A percentile compares a stretch with the other conserved stretches of the same genome.
Evolutionary conservation across 768 basidiomycete genomes (phyloP).

Genomic region (Naematelia encephala): DNA sequence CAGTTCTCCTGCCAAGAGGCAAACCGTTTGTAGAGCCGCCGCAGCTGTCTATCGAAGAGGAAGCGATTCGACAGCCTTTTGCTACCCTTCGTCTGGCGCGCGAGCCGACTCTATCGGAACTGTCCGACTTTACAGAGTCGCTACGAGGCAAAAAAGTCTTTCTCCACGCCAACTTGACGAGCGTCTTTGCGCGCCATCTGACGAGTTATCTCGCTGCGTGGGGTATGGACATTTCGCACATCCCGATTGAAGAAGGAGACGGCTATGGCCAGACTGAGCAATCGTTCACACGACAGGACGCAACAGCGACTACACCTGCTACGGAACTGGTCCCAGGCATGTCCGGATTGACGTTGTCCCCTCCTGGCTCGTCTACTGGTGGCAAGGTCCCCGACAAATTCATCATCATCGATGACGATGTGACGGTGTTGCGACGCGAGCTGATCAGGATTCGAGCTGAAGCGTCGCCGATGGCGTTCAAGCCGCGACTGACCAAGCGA

Average conservation of each 20-base stretch:
- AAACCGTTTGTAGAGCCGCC: slow-evolving; percentile 57
- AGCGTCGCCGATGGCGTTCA: slow-evolving; percentile 27
- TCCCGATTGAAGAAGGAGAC: slow-evolving; percentile 50
- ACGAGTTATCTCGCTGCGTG: slow-evolving; percentile 89
- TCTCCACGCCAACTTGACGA: slow-evolving; percentile 78
- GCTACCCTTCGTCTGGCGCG: slow-evolving; percentile 57
- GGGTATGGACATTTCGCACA: slow-evolving; percentile 89
- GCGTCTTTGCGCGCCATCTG: slow-evolving; percentile 85
- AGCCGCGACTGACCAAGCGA: slow-evolving; percentile 40
- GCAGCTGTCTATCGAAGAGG: slow-evolving; percentile 55
- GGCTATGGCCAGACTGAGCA: background rate
- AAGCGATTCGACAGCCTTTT: slow-evolving; percentile 55
- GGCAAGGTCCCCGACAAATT: slow-evolving; percentile 53
- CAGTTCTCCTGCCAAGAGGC: slow-evolving; percentile 58
- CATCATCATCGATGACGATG: slow-evolving; percentile 89
- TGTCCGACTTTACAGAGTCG: slow-evolving; percentile 73
- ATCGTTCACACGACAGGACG: slow-evolving; percentile 18
- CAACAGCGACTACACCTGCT: slow-evolving; percentile 12
- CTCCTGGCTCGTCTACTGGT: slow-evolving; percentile 1
- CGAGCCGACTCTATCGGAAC: slow-evolving; percentile 77
- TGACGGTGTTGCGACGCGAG: slow-evolving; percentile 70
- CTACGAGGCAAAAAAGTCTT: slow-evolving; percentile 78
- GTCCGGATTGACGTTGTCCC: background rate
- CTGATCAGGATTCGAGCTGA: slow-evolving; percentile 63
- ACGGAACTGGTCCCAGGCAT: slow-evolving; percentile 5